Conservation (phyloP, 805 yeast genomes). For the Maudiozyma pseudohumilis region DNA sequence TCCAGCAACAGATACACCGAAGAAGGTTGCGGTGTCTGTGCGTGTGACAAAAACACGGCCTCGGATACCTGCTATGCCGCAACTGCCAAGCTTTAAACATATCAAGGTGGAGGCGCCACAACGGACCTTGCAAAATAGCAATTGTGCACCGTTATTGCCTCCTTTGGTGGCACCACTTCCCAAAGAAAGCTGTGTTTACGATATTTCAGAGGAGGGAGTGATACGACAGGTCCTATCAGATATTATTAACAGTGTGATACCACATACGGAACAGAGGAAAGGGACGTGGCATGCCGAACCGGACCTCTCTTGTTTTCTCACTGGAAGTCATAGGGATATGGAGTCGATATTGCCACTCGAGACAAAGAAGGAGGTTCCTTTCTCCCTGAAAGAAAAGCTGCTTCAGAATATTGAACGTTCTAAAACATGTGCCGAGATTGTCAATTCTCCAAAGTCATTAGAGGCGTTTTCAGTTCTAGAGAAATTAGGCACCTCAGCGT, state of each 20-base stretch:
- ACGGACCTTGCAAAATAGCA: no score
- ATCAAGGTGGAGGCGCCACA: neutral
- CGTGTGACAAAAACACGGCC: no score
- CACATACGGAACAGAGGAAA: constrained; percentile 17
- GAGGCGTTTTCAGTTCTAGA: constrained; percentile 37
- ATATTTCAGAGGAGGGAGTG: neutral
- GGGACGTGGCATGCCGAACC: neutral
- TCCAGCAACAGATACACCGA: neutral
- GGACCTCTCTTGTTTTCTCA: neutral
- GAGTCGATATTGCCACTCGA: neutral
- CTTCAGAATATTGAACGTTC: constrained; percentile 48
- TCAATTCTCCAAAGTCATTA: constrained; percentile 27
- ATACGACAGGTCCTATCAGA: constrained; percentile 7
- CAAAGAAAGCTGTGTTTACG: neutral
- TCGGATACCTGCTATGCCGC: neutral
- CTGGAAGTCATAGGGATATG: constrained; percentile 1
- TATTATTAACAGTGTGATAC: constrained; percentile 15
- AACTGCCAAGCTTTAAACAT: neutral
- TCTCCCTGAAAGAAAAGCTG: constrained; percentile 30
- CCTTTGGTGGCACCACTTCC: no score
- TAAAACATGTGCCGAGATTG: constrained; percentile 39
- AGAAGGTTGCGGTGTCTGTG: no score
- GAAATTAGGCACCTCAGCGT: constrained; percentile 47
- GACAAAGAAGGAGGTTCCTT: constrained; percentile 10
- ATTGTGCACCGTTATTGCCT: no score